phyloP scores from a whole-genome alignment of 2,329 filamentous ascomycete species.

The Venturia pyrina region DNA sequence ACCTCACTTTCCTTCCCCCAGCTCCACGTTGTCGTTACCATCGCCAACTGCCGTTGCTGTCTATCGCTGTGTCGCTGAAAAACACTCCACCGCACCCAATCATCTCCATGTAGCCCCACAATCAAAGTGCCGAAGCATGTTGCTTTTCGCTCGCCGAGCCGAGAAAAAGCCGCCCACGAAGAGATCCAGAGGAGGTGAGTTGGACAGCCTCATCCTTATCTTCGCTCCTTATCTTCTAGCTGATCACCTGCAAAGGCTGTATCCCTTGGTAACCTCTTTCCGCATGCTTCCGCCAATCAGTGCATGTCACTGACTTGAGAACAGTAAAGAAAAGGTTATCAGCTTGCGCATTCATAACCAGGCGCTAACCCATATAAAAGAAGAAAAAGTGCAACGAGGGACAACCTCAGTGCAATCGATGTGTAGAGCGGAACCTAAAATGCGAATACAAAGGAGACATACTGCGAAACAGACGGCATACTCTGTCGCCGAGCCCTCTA shows the following conservation, averaged over 20 bases:
- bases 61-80: neutral
- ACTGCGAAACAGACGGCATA: neutral
- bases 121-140: neutral
- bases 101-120: neutral
- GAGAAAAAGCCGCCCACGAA: neutral
- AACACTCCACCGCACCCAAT: neutral
- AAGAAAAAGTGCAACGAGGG: conserved; percentile 6
- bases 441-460: conserved; percentile 7
- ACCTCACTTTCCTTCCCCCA: neutral
- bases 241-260: neutral
- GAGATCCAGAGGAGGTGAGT: conserved; percentile 7
- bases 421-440: neutral
- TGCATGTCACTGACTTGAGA: neutral
- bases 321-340: too few relatives aligned
- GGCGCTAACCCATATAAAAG: neutral
- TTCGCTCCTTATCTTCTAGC: too few relatives aligned
- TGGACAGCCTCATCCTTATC: neutral
- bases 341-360: neutral
- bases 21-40: neutral
- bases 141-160: neutral
- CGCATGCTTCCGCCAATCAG: neutral
- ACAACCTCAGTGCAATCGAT: neutral
- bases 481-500: neutral
- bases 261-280: neutral
- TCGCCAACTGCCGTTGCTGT: neutral